phyloP scores from a whole-genome alignment of 345 rosid genomes.

The Salix koriyanagi region DNA sequence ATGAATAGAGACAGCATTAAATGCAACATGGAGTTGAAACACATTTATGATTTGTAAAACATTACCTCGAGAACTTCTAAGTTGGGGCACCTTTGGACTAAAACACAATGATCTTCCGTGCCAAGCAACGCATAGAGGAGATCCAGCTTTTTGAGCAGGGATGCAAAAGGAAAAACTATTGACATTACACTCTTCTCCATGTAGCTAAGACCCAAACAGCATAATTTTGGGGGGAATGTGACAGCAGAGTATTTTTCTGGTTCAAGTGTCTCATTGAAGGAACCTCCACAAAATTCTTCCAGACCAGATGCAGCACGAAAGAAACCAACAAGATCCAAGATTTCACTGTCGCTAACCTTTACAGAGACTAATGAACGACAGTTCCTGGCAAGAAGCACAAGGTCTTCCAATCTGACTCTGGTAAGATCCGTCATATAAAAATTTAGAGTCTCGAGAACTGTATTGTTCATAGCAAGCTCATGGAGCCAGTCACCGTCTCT shows the following conservation, averaged over 20 bases:
- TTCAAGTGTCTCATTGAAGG: slow-evolving; percentile 40
- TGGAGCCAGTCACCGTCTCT: slow-evolving; percentile 85
- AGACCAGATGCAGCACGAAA: slow-evolving; percentile 57
- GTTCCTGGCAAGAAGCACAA: slow-evolving; percentile 70
- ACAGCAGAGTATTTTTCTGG: slow-evolving; percentile 47
- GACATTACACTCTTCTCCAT: slow-evolving; percentile 72
- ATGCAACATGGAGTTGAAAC: neutral
- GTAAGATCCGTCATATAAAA: slow-evolving; percentile 74
- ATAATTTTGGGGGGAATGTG: slow-evolving; percentile 53
- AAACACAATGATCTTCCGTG: slow-evolving; percentile 74
- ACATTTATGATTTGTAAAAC: slow-evolving; percentile 9
- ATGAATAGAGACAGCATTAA: neutral
- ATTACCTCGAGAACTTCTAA: slow-evolving; percentile 97
- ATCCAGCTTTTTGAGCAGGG: slow-evolving; percentile 69
- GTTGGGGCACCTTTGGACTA: slow-evolving; percentile 78
- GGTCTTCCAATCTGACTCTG: slow-evolving; percentile 51
- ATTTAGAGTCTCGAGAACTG: slow-evolving; percentile 70
- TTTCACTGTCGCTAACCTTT: slow-evolving; percentile 73
- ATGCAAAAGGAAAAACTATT: slow-evolving; percentile 71
- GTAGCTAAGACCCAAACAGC: slow-evolving; percentile 69
- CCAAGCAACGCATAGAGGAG: slow-evolving; percentile 78
- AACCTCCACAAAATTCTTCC: slow-evolving; percentile 93
- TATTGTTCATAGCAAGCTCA: slow-evolving; percentile 70
- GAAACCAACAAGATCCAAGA: slow-evolving; percentile 63
- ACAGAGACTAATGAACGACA: slow-evolving; percentile 63